Percentiles rank a stretch among this genome's conserved stretches.
Evolutionary conservation across 331 rosid genomes (phyloP).

Genomic region (Phaseolus coccineus): DNA sequence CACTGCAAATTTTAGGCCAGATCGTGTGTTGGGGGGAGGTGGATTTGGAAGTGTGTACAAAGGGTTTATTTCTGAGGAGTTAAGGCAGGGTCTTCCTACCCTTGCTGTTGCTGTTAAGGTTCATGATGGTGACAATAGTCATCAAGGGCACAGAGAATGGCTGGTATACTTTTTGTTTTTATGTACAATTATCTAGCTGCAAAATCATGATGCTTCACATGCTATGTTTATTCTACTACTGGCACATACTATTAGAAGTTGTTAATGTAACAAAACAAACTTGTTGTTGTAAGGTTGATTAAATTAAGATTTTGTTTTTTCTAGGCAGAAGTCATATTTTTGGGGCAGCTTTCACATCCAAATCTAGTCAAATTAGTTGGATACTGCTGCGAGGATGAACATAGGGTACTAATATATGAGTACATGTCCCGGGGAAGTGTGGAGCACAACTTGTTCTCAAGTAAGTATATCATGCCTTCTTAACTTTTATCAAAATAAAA

Average conservation of each 20-base stretch:
- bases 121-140: slow-evolving; percentile 94
- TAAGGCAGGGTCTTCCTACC: slow-evolving; percentile 69
- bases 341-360: slow-evolving; percentile 99
- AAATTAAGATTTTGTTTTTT: slow-evolving; percentile 51
- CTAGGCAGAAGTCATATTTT: slow-evolving; percentile 98
- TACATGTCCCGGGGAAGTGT: slow-evolving; percentile 94
- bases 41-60: slow-evolving; percentile 98
- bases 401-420: slow-evolving; percentile 90
- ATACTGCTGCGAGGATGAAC: slow-evolving; percentile 97
- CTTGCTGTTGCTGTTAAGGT: slow-evolving; percentile 95
- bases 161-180: slow-evolving; percentile 66
- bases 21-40: slow-evolving; percentile 87
- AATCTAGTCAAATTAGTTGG: slow-evolving; percentile 93
- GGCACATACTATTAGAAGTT: neutral
- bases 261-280: neutral
- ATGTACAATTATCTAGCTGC: neutral
- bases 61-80: slow-evolving; percentile 83
- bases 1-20: slow-evolving; percentile 84
- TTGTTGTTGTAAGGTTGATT: slow-evolving; percentile 24
- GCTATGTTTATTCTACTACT: neutral
- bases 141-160: slow-evolving; percentile 99
- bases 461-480: slow-evolving; percentile 50
- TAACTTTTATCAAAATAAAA: too few species aligned
- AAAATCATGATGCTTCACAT: slow-evolving; percentile 28
- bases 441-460: slow-evolving; percentile 89